phyloP scores from a whole-genome alignment of 805 yeast species.

The Myxozyma geophila region DNA sequence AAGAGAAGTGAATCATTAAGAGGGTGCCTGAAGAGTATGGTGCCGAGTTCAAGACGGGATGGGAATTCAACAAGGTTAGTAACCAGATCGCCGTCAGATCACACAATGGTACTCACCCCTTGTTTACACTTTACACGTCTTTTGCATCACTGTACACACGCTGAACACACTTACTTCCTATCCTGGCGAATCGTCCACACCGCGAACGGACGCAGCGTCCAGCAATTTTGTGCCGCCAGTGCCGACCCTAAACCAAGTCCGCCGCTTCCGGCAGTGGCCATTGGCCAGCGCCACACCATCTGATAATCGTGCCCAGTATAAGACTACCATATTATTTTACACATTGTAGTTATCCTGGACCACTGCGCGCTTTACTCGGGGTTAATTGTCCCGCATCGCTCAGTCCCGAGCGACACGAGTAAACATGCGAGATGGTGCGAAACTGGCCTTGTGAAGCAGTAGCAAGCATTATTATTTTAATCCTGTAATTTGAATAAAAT shows the following conservation, averaged over 20 bases:
- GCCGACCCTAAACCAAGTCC: conserved; percentile 19
- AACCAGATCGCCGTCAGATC: no score
- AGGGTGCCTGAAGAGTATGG: no score
- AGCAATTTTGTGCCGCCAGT: conserved; percentile 11
- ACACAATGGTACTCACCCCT: no score
- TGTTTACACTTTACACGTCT: no score
- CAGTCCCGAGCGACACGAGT: not conserved
- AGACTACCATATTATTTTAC: not conserved
- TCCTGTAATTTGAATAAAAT: no score
- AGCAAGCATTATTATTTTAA: no score
- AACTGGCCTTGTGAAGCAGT: not conserved
- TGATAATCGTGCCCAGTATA: not conserved
- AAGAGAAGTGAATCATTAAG: no score
- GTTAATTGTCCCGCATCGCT: not conserved
- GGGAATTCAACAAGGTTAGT: no score
- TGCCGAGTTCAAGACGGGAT: no score
- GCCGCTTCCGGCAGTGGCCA: conserved; percentile 16
- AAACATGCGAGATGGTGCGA: not conserved
- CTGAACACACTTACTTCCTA: not conserved
- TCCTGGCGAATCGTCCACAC: not conserved
- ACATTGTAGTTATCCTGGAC: not conserved
- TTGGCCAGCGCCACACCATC: conserved; percentile 16
- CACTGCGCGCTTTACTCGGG: conserved; percentile 2
- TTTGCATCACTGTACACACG: not conserved
- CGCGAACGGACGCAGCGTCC: conserved; percentile 1